A percentile compares a stretch with the other conserved stretches of the same genome.
These are phyloP conservation scores for Backusella morwellensis DNA, from an alignment of 192 early-diverging fungal species.

Conservation along the genomic window DNA sequence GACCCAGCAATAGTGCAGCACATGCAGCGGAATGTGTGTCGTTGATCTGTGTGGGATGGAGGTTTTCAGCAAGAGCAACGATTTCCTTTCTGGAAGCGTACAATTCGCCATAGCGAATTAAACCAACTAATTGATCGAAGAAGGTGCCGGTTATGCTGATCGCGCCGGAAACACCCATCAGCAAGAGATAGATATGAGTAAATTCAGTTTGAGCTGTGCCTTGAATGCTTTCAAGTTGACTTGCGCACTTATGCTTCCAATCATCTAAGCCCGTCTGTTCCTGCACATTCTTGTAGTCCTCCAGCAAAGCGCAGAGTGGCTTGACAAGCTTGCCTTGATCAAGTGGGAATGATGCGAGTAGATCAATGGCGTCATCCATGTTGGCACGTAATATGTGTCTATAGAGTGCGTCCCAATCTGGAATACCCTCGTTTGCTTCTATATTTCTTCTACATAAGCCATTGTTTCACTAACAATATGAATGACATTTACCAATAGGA, in stretches of 20 bases:
- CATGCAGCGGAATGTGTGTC: neutral
- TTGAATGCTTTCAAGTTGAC: neutral
- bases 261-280: neutral
- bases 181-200: neutral
- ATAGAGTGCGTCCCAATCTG: neutral
- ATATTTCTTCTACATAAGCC: neutral
- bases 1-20: neutral
- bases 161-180: neutral
- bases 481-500: neutral
- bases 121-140: neutral
- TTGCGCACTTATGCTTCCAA: neutral
- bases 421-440: neutral
- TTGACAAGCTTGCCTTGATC: neutral
- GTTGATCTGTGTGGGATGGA: neutral
- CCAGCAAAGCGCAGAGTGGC: neutral
- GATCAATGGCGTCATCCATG: neutral
- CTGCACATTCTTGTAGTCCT: neutral
- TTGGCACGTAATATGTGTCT: slow-evolving; percentile 2
- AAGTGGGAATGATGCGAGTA: neutral
- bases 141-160: neutral
- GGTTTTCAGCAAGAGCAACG: neutral
- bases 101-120: neutral
- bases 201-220: neutral
- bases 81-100: neutral
- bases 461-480: neutral